Conservation (phyloP, 352 stramenopile genomes). For the Saprolegnia diclina region DNA sequence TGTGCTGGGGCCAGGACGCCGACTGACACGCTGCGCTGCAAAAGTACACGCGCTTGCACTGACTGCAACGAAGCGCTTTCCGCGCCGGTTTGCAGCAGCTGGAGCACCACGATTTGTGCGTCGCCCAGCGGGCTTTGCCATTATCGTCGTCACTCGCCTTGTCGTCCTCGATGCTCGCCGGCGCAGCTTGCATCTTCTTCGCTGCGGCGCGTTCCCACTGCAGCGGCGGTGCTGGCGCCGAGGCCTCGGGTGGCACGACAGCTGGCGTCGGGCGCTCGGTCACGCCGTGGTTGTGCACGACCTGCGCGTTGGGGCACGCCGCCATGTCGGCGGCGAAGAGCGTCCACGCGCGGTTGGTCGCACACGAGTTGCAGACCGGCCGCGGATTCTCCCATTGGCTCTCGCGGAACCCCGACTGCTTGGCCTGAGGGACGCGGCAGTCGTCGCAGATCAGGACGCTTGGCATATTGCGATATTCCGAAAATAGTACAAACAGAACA, state of each 20-base stretch:
- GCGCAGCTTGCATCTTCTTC: conserved; percentile 13
- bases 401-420: conserved; percentile 15
- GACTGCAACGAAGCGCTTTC: conserved; percentile 19
- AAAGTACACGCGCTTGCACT: conserved; percentile 24
- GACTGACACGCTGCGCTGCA: conserved; percentile 25
- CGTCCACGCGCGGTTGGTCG: conserved; percentile 17
- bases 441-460: conserved; percentile 8
- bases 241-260: background rate
- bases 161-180: background rate
- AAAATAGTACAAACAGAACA: background rate
- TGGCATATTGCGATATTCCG: background rate
- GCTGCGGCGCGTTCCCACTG: conserved; percentile 23
- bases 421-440: conserved; percentile 15
- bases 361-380: conserved; percentile 24
- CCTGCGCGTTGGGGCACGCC: conserved; percentile 21
- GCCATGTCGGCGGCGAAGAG: conserved; percentile 25
- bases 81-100: conserved; percentile 1
- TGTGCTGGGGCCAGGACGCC: conserved; percentile 3
- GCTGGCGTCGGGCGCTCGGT: background rate
- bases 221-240: background rate
- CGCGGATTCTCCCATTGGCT: conserved; percentile 27
- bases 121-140: background rate
- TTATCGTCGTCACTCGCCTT: background rate
- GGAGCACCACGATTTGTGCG: conserved; percentile 12
- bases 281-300: conserved; percentile 23